Conservation (phyloP, 2,329 filamentous ascomycete genomes). For the Diaporthe capsici region DNA sequence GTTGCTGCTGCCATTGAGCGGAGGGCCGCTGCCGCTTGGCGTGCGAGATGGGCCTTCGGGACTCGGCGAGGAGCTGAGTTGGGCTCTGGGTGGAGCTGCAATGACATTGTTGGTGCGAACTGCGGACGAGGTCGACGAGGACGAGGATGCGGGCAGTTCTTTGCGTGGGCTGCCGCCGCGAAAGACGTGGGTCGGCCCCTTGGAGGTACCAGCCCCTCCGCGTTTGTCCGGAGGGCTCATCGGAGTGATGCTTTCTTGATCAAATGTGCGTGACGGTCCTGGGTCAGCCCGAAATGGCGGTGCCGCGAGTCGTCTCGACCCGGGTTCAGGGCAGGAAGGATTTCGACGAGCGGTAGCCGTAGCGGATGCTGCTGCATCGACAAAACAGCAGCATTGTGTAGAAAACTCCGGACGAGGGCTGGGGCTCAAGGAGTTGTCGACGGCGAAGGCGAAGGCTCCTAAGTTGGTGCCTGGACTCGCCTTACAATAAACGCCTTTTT, state of each 20-base stretch:
- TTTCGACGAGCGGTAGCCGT: slow-evolving; percentile 24
- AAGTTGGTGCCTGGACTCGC: slow-evolving; percentile 28
- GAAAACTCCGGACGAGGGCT: neutral
- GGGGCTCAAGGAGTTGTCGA: neutral
- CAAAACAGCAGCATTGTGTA: slow-evolving; percentile 27
- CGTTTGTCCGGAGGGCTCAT: slow-evolving; percentile 42
- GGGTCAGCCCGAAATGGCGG: neutral
- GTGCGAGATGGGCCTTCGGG: slow-evolving; percentile 36
- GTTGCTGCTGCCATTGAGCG: neutral
- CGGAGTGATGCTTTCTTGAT: neutral
- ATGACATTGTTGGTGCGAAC: slow-evolving; percentile 24
- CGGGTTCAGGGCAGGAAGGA: slow-evolving; percentile 23
- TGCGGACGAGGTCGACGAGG: slow-evolving; percentile 20
- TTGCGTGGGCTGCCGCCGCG: slow-evolving; percentile 34
- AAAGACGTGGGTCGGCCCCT: slow-evolving; percentile 33
- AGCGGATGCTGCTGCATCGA: slow-evolving; percentile 17
- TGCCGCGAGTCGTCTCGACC: slow-evolving; percentile 4
- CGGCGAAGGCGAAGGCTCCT: neutral
- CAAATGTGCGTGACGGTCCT: neutral
- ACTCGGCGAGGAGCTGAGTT: slow-evolving; percentile 31
- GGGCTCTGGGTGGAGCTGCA: slow-evolving; percentile 36
- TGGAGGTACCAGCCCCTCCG: slow-evolving; percentile 29
- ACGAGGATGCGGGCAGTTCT: slow-evolving; percentile 15
- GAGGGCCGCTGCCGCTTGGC: slow-evolving; percentile 8
- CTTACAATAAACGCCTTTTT: slow-evolving; percentile 2